A percentile compares a stretch with the other conserved stretches of the same genome.
These are phyloP conservation scores for Stipa capillata DNA, from an alignment of 176 grass and related monocot genomes.

Conservation along the genomic window DNA sequence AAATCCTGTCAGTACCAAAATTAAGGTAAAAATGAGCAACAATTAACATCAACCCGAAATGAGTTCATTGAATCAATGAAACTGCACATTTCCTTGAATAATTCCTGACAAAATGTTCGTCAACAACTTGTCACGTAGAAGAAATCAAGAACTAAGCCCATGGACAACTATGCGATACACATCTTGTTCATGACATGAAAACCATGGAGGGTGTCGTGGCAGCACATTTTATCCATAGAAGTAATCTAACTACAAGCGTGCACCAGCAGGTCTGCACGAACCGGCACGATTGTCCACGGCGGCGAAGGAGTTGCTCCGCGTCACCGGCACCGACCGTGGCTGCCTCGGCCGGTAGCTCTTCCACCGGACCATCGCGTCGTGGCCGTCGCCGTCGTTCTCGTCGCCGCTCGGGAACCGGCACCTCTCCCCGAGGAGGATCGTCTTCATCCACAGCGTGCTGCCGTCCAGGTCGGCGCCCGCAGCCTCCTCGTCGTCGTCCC, in stretches of 20 bases:
- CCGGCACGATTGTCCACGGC: background rate
- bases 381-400: background rate
- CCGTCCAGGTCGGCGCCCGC: background rate
- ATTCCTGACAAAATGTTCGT: background rate
- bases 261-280: background rate
- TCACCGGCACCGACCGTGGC: constrained; percentile 41
- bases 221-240: background rate
- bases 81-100: background rate
- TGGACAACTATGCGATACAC: background rate
- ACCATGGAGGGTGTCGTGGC: background rate
- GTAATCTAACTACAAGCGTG: background rate
- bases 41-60: too few relatives aligned
- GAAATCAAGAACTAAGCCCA: background rate
- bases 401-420: constrained; percentile 24
- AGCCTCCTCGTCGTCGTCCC: background rate
- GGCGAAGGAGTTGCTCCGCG: constrained; percentile 42
- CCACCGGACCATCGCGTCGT: background rate
- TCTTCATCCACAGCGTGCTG: constrained; percentile 43
- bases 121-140: background rate
- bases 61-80: background rate
- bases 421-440: constrained; percentile 43
- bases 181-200: too few relatives aligned
- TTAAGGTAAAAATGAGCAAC: too few relatives aligned
- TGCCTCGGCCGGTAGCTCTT: constrained; percentile 43
- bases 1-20: too few relatives aligned